Conservation (phyloP, 2,329 filamentous ascomycete species). For the Pseudocercospora macadamiae region DNA sequence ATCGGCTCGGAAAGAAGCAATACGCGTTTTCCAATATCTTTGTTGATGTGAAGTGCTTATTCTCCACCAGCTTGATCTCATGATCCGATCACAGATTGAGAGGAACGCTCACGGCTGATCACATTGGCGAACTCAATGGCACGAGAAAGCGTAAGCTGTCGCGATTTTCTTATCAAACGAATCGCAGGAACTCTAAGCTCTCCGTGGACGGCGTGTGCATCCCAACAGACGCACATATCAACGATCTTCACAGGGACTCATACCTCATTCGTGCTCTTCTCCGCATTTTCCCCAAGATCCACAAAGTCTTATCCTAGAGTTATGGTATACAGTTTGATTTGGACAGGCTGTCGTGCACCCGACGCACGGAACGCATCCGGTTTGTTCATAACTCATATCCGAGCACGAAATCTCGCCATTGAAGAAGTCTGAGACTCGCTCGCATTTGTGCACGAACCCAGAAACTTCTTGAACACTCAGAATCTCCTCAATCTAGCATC, state of each 20-base stretch:
- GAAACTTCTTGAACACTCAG: not conserved
- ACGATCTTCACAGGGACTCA: not conserved
- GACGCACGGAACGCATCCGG: not conserved
- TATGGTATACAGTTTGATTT: not conserved
- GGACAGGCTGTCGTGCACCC: not conserved
- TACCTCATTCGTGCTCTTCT: not conserved
- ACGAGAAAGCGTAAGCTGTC: not conserved
- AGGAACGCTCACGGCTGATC: not conserved
- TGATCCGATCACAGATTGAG: not conserved
- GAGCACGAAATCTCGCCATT: too few species aligned
- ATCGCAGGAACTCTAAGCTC: not conserved
- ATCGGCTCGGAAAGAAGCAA: not conserved
- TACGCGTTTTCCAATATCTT: not conserved
- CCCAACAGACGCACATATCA: not conserved
- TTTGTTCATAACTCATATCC: too few species aligned
- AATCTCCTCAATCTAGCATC: not conserved
- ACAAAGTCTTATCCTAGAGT: not conserved
- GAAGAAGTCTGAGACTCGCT: not conserved
- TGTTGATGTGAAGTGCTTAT: not conserved
- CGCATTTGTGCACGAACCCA: not conserved
- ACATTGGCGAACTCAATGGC: not conserved
- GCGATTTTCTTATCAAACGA: not conserved
- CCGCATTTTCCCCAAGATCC: not conserved
- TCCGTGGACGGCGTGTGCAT: not conserved
- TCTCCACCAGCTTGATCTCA: not conserved